Base-by-base conservation (phyloP, 305 asterid species). In the Fraxinus floribunda region DNA sequence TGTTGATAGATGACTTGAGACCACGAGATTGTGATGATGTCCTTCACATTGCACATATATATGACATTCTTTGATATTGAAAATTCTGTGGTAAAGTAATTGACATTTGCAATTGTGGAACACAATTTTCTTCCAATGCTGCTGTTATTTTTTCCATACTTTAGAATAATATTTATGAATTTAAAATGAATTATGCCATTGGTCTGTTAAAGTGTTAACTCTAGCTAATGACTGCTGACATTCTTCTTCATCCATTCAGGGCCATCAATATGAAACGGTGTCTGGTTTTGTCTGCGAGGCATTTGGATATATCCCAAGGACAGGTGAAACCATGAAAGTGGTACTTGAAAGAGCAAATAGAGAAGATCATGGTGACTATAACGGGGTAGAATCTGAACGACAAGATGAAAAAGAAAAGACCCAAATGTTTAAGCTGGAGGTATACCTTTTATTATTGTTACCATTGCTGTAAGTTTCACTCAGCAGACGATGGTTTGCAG, bases 261-360 rank as follows among this genome's bases (percentile, higher is more conserved):
- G 89, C 82, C 97, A 94, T 89, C 99, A 94, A 77, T 96, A 93
- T 75, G 99, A 96, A 86, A 94, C 98, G n/a, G 99, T 96, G 79
- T 94, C 99, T 13, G 99, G 99, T 66, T 96, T 94, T 87, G 92
- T 96, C 36, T 96, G 99, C 57, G 99, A 96, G 90, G 98, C 97
- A 87, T 96, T 96, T 41, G 99, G 99, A 66, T 96, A 96, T 84
- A 96, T 96, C 81, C 99, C 99, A 3, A 93, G 95, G 87, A 93
- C 99, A 30, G 98, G 99, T 36, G 99, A 96, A 88, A 94, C 94
- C 66, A 91, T 92, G 78, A 91, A 93, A 85, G 97, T 96, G 75
- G 92, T 91, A 44, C 92, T 96, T 77, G 98, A 93, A 89, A 93
- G 91, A 85, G 94, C 79, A 84, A 88, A 84, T 71, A 91, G 86